These are phyloP conservation scores for Potentilla sterilis DNA, from an alignment of 306 rosid genomes.

Conservation along the genomic window DNA sequence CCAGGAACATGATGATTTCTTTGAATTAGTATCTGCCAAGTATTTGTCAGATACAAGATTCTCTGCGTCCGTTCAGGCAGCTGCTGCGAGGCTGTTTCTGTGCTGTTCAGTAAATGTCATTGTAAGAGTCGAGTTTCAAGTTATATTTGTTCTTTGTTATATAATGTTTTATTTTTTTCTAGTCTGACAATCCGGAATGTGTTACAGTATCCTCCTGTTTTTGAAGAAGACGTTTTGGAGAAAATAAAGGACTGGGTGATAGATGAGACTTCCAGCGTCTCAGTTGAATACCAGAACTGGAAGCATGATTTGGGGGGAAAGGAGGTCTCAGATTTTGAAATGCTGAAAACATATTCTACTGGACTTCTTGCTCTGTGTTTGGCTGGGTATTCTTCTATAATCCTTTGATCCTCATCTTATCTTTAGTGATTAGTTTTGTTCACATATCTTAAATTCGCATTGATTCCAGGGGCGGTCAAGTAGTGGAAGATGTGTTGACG, in stretches of 20 bases:
- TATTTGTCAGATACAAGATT: slow-evolving; percentile 70
- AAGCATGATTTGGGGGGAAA: slow-evolving; percentile 49
- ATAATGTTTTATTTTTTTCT: background rate
- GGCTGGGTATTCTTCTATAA: slow-evolving; percentile 48
- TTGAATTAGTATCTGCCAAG: slow-evolving; percentile 82
- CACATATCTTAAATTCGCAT: slow-evolving; percentile 11
- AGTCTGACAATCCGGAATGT: slow-evolving; percentile 18
- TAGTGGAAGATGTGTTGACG: slow-evolving; percentile 91
- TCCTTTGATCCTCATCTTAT: slow-evolving; percentile 8
- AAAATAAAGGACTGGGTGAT: slow-evolving; percentile 75
- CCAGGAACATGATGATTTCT: slow-evolving; percentile 93
- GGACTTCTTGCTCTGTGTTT: slow-evolving; percentile 90
- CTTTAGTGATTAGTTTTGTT: slow-evolving; percentile 13
- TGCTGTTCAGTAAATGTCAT: slow-evolving; percentile 82
- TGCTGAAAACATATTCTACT: slow-evolving; percentile 86
- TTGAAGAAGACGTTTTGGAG: slow-evolving; percentile 78
- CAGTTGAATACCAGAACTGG: slow-evolving; percentile 53
- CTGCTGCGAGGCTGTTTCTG: slow-evolving; percentile 70
- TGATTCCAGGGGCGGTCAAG: slow-evolving; percentile 61
- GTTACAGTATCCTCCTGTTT: slow-evolving; percentile 85
- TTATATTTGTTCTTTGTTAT: background rate
- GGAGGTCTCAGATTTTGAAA: slow-evolving; percentile 76
- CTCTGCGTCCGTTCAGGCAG: slow-evolving; percentile 66
- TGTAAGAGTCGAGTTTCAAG: slow-evolving; percentile 39
- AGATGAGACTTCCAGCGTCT: slow-evolving; percentile 51